phyloP scores from a whole-genome alignment of 495 filamentous ascomycete genomes.

The Emericellopsis terricola region DNA sequence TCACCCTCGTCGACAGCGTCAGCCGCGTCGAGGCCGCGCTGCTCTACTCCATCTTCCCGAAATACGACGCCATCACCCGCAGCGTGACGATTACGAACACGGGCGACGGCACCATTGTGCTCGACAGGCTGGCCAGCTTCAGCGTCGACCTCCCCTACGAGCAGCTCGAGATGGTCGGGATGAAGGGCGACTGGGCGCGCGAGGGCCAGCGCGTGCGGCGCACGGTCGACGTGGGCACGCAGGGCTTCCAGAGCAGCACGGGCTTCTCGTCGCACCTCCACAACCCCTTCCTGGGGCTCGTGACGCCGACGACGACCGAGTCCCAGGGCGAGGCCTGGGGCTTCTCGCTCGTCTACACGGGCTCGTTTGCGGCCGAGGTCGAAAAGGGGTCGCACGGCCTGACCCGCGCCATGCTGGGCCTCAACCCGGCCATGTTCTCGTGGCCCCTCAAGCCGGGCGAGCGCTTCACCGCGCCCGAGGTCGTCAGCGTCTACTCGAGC shows the following conservation, averaged over 20 bases:
- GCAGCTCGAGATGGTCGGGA: conserved; percentile 33
- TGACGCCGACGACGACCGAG: conserved; percentile 31
- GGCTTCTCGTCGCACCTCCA: conserved; percentile 37
- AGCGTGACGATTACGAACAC: conserved; percentile 33
- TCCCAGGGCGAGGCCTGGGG: conserved; percentile 33
- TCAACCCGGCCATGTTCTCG: conserved; percentile 32
- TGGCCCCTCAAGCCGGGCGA: conserved; percentile 26
- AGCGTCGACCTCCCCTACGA: conserved; percentile 33
- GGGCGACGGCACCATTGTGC: conserved; percentile 21
- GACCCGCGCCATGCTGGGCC: conserved; percentile 29
- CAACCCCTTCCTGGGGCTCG: conserved; percentile 34
- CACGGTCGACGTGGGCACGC: background rate
- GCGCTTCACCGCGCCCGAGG: conserved; percentile 32
- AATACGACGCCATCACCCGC: conserved; percentile 31
- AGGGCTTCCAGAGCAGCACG: conserved; percentile 26
- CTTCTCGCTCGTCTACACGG: conserved; percentile 35
- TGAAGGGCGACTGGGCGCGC: conserved; percentile 33
- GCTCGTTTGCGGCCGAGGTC: conserved; percentile 30
- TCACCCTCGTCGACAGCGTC: conserved; percentile 31
- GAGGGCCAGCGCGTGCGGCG: conserved; percentile 17
- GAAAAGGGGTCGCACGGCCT: conserved; percentile 36
- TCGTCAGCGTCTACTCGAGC: conserved; percentile 31
- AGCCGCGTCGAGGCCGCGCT: conserved; percentile 29
- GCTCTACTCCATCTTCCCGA: conserved; percentile 35
- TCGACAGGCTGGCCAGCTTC: conserved; percentile 31